A percentile compares a stretch with the other conserved stretches of the same genome.
Conservation (phyloP, 305 asterid species). For the Fraxinus ornus region DNA sequence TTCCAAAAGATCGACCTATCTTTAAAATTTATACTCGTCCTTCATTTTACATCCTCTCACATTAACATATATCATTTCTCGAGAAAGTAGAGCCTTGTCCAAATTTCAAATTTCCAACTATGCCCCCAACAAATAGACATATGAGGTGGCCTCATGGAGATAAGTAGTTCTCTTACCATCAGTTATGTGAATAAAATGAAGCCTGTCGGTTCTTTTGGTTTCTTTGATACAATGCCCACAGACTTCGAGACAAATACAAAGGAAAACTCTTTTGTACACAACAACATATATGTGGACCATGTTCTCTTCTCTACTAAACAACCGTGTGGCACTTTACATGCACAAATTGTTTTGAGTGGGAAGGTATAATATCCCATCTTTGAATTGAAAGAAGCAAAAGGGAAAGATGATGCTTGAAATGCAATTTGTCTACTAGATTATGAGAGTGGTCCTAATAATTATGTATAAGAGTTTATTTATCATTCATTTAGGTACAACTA, state of each 20-base stretch:
- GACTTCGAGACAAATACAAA: slow-evolving; percentile 34
- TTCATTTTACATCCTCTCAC: not conserved
- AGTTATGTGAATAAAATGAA: slow-evolving; percentile 18
- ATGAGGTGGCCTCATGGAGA: slow-evolving; percentile 9
- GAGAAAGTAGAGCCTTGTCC: not conserved
- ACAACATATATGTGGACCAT: slow-evolving; percentile 35
- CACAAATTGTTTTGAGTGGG: slow-evolving; percentile 35
- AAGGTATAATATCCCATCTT: slow-evolving; percentile 49
- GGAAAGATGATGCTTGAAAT: slow-evolving; percentile 41
- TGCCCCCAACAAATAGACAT: not conserved
- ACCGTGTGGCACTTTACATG: slow-evolving; percentile 27
- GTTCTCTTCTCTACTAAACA: slow-evolving; percentile 19
- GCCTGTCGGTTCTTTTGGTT: slow-evolving; percentile 30
- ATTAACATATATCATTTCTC: not conserved
- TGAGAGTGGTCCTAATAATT: slow-evolving; percentile 35
- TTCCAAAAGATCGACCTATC: not conserved
- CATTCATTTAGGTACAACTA: slow-evolving; percentile 54
- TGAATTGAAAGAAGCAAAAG: slow-evolving; percentile 22
- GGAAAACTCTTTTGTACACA: slow-evolving; percentile 17
- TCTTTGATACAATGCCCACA: slow-evolving; percentile 28
- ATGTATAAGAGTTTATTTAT: slow-evolving; percentile 34
- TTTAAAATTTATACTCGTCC: not conserved
- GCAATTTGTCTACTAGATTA: slow-evolving; percentile 44
- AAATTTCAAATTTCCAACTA: not conserved
- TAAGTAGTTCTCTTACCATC: slow-evolving; percentile 9